These are phyloP conservation scores for Wallacemonas sp. DNA, from an alignment of 208 protist genomes.

Conservation along the genomic window DNA sequence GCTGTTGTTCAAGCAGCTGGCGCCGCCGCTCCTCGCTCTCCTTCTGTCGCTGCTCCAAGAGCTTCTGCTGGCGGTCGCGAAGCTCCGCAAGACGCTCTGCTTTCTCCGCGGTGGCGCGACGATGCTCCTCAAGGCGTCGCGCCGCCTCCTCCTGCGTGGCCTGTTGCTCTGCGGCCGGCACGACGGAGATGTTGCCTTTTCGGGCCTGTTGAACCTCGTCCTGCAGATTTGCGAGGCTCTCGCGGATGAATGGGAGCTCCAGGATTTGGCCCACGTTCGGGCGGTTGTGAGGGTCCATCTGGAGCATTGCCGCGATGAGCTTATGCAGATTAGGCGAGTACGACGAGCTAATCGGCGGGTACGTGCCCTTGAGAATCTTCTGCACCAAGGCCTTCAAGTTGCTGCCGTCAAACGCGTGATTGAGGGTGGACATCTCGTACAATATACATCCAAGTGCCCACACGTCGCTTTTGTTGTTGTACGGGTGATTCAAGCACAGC, in stretches of 20 bases:
- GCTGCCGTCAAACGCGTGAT: constrained; percentile 86
- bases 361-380: constrained; percentile 88
- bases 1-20: constrained; percentile 50
- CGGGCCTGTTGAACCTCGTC: constrained; percentile 55
- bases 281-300: constrained; percentile 76
- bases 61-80: constrained; percentile 44
- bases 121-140: constrained; percentile 50
- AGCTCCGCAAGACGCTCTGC: constrained; percentile 38
- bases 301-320: constrained; percentile 83
- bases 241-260: constrained; percentile 73
- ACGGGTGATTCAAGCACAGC: constrained; percentile 93
- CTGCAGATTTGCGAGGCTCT: constrained; percentile 65
- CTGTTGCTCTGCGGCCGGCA: constrained; percentile 45
- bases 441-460: constrained; percentile 92
- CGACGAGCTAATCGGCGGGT: constrained; percentile 74
- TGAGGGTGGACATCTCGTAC: constrained; percentile 91
- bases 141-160: constrained; percentile 39
- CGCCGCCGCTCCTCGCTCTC: constrained; percentile 48
- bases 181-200: constrained; percentile 41
- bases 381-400: constrained; percentile 91
- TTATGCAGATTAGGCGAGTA: constrained; percentile 77
- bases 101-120: constrained; percentile 49
- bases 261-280: constrained; percentile 86
- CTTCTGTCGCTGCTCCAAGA: constrained; percentile 56
- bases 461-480: constrained; percentile 95